Evolutionary conservation across 2,329 filamentous ascomycete genomes (phyloP).

Genomic region (Colletotrichum musae): DNA sequence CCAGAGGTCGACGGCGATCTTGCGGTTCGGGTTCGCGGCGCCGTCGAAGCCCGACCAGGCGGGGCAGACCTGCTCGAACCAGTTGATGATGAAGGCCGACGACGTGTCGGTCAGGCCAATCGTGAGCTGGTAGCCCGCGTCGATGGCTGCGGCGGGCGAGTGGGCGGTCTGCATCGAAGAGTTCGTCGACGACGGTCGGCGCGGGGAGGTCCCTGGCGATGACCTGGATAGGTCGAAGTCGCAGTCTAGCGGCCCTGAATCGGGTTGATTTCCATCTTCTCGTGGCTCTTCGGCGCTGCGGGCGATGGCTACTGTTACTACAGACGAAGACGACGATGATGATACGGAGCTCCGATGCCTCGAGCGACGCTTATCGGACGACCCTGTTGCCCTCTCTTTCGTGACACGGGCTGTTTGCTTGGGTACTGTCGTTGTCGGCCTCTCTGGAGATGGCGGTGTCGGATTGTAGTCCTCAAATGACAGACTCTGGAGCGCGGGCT

Average conservation of each 20-base stretch:
- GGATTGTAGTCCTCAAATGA: slow-evolving; percentile 9
- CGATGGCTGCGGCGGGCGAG: not conserved
- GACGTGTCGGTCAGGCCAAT: slow-evolving; percentile 47
- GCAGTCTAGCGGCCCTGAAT: not conserved
- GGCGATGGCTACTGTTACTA: not conserved
- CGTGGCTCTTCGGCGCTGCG: not conserved
- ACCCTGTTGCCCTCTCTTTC: not conserved
- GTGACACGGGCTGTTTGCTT: not conserved
- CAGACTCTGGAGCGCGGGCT: slow-evolving; percentile 40
- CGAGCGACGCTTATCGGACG: not conserved
- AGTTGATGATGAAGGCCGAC: slow-evolving; percentile 53
- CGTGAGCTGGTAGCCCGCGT: slow-evolving; percentile 37
- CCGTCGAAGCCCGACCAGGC: slow-evolving; percentile 59
- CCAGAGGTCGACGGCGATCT: slow-evolving; percentile 54
- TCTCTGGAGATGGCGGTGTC: not conserved
- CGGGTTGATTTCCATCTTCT: not conserved
- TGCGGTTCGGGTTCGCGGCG: slow-evolving; percentile 54
- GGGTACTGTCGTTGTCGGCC: not conserved
- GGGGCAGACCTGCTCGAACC: slow-evolving; percentile 58
- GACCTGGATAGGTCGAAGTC: not conserved
- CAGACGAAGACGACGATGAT: slow-evolving; percentile 6
- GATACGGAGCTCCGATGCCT: slow-evolving; percentile 16
- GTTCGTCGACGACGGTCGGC: not conserved
- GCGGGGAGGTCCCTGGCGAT: not conserved
- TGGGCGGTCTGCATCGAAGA: not conserved